Evolutionary conservation across 768 basidiomycete species (phyloP), one percentile per base, ranked within the genome.

Genomic region (Boletellus ananas): DNA sequence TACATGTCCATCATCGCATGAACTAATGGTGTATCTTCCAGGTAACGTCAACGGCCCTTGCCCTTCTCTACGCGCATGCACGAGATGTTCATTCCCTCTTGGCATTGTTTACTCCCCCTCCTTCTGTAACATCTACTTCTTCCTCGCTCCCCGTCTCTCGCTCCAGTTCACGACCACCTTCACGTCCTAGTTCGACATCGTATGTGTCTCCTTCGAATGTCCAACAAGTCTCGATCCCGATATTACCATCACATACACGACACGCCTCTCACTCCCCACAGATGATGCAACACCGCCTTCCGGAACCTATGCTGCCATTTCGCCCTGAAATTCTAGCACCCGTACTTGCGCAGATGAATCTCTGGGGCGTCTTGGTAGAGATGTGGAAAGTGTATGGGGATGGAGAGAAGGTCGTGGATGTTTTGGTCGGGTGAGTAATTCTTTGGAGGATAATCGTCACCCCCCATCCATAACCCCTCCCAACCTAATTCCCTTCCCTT

Each of bases 41-140:
- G 64, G 47, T 64, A 45, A 47, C 65, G 17, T 60, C 62, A 33
- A 67, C 66, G 31, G 63, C 66, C 8, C 67, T 67, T 1, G 65
- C 61, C 12, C 58, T 67, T 39, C 50, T 63, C 25, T 54, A 67
- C 31, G 67, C 63, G 17, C 54, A 67, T 21, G 53, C 52, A 34
- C 54, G 51, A 38, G 65, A 67, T 36, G 47, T 53, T 2, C 37
- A 46, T 17, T 59, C 63, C 14, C 59, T 69, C 14, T 25, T 61
- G 45, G 47, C 58, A 16, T 36, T 66, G 12, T 55, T 65, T 20
- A 23, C 53, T 14, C 48, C 61, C 2, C 35, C 45, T 23, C 43
- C 50, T 11, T 34, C n/a, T 0, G 21, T 38, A 21, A 43, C 47
- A 18, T 52, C 55, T 14, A 23, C 43, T 9, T 47, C 55, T 4